Base-by-base conservation (phyloP, 257 asterid species). In the Misopates orontium region DNA sequence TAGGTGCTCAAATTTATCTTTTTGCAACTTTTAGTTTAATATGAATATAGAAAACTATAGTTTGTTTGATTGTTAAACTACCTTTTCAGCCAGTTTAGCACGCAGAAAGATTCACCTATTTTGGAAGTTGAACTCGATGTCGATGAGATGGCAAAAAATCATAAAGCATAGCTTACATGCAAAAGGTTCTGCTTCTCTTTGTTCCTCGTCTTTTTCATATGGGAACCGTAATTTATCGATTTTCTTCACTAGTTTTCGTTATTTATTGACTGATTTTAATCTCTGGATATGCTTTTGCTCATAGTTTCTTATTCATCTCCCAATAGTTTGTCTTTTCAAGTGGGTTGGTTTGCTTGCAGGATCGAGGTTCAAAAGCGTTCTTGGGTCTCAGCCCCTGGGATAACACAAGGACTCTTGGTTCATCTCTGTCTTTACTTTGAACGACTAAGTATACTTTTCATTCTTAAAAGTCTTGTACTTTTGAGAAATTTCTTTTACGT, bases 61-160 rank as follows among this genome's bases (percentile, higher is more conserved):
- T 17, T 32, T 55, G 47, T 22, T 67, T 41, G 21, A 48, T 49
- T 53, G 23, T 10, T 11, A n/a, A 64, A 44, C 63, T 44, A 49
- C 75, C 64, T 53, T 59, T 47, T 44, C 88, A 91, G 98, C 66
- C 56, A 64, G 5, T 48, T 64, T 44, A 78, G 98, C 80, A 24
- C 75, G 39, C 51, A 12, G 57, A 48, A 60, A 71, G 98, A 91
- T 76, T 75, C 88, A 8, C 76, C 93, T 16, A 75, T 91, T 70
- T 77, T 91, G 31, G 89, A 83, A 82, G 84, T 88, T 22, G 98
- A 91, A 79, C 84, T 88, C 52, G 98, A 91, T 64, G 86, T 91
- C 10, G 94, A 88, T 24, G 96, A 86, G 75, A 80, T 91, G 95
- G 80, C 78, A 13, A 84, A 81, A 58, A 83, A 77, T 74, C 96